Percentiles rank a stretch among this genome's conserved stretches.
These are phyloP conservation scores for Yueomyces sp. DNA, from an alignment of 805 yeast genomes.

Conservation along the genomic window DNA sequence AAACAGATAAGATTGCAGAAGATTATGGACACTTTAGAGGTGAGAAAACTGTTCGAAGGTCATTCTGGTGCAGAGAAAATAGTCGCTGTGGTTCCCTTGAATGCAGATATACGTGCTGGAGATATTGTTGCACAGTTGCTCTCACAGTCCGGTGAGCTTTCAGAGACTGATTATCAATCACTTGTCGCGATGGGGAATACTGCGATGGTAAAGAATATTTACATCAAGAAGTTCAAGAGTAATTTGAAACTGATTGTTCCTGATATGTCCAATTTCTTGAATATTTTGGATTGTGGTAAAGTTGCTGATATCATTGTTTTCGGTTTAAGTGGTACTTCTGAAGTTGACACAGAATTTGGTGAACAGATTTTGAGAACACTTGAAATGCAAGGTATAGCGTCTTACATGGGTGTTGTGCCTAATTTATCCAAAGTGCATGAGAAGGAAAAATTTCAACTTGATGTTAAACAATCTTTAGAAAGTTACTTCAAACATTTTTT, in stretches of 20 bases:
- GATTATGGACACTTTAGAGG: conserved; percentile 42
- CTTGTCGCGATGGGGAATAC: conserved; percentile 9
- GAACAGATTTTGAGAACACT: conserved; percentile 83
- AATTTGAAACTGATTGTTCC: conserved; percentile 63
- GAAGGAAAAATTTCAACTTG: conserved; percentile 64
- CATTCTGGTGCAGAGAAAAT: conserved; percentile 70
- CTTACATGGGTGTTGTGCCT: conserved; percentile 66
- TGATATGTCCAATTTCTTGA: conserved; percentile 47
- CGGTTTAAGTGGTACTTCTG: conserved; percentile 77
- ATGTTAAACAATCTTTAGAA: conserved; percentile 48
- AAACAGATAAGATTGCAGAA: conserved; percentile 69
- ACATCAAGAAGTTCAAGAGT: conserved; percentile 57
- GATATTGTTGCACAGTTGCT: conserved; percentile 43
- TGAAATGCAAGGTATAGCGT: conserved; percentile 83
- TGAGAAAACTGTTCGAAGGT: conserved; percentile 68
- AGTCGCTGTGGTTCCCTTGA: conserved; percentile 67
- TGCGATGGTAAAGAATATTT: conserved; percentile 40
- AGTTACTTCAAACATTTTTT: conserved; percentile 64
- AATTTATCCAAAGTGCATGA: conserved; percentile 56
- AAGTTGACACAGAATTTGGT: conserved; percentile 68
- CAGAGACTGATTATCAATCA: conserved; percentile 24
- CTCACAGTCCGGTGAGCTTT: conserved; percentile 24
- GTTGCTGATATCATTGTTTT: conserved; percentile 82
- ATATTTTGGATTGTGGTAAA: conserved; percentile 75
- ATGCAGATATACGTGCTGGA: conserved; percentile 48